Evolutionary conservation across 768 basidiomycete genomes (phyloP).

Genomic region (Collybia mongolica): DNA sequence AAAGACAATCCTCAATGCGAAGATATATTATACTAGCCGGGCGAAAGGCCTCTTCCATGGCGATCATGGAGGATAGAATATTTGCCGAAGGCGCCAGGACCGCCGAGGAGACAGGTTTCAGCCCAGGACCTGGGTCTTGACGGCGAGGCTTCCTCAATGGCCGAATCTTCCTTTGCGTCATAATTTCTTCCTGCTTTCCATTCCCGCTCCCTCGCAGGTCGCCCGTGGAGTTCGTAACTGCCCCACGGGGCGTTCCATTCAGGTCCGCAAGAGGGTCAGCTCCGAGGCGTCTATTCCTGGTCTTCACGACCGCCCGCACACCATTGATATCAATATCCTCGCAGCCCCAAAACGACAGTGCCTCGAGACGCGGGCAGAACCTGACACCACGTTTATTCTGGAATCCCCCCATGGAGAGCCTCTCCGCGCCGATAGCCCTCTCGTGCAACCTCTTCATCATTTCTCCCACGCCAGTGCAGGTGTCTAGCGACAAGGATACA

Average conservation of each 20-base stretch:
- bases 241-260: constrained; percentile 3
- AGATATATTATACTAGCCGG: constrained; percentile 38
- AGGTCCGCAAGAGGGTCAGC: constrained; percentile 13
- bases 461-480: constrained; percentile 38
- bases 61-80: neutral
- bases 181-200: constrained; percentile 9
- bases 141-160: constrained; percentile 34
- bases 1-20: constrained; percentile 38
- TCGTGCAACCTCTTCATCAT: constrained; percentile 42
- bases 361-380: constrained; percentile 48
- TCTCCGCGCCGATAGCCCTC: constrained; percentile 22
- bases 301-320: constrained; percentile 34
- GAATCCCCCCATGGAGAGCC: neutral
- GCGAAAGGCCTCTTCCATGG: constrained; percentile 32
- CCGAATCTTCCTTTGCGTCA: constrained; percentile 28
- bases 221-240: too few species aligned
- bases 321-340: constrained; percentile 36
- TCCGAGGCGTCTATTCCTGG: constrained; percentile 29
- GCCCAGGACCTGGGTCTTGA: constrained; percentile 18
- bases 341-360: constrained; percentile 53
- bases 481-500: constrained; percentile 43
- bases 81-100: neutral
- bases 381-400: constrained; percentile 34
- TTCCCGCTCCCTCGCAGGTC: neutral
- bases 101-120: constrained; percentile 18